phyloP scores from a whole-genome alignment of 2,329 filamentous ascomycete species.

The Botrytis tulipae region DNA sequence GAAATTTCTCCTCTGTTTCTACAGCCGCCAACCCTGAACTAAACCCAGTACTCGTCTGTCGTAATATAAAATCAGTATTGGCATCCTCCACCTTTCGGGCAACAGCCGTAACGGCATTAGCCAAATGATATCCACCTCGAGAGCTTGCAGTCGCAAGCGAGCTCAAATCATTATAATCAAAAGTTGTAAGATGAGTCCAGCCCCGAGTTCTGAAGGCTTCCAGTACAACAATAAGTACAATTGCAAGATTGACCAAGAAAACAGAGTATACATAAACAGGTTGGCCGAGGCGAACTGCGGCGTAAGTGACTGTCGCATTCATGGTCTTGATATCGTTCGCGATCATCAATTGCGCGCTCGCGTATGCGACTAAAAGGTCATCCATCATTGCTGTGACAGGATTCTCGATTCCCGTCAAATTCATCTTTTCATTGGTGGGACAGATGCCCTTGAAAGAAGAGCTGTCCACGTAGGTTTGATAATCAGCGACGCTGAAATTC shows the following conservation, averaged over 20 bases:
- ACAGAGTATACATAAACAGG: conserved; percentile 13
- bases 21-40: neutral
- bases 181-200: conserved; percentile 9
- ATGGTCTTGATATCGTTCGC: conserved; percentile 22
- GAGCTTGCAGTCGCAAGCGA: neutral
- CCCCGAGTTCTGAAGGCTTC: conserved; percentile 17
- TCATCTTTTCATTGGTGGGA: conserved; percentile 6
- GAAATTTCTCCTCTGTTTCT: neutral
- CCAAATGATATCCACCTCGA: neutral
- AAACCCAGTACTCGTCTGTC: neutral
- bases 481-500: conserved; percentile 23
- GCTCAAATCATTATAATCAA: conserved; percentile 2
- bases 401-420: conserved; percentile 10
- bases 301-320: neutral
- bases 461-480: neutral
- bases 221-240: conserved; percentile 8
- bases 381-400: conserved; percentile 21
- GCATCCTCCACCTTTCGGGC: neutral
- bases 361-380: conserved; percentile 38
- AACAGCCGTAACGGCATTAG: neutral
- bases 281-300: conserved; percentile 15
- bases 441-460: neutral
- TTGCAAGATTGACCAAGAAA: conserved; percentile 1
- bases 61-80: neutral
- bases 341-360: conserved; percentile 40